Evolutionary conservation across 352 stramenopile genomes (phyloP).

Genomic region (Pythium vanterpoolii): DNA sequence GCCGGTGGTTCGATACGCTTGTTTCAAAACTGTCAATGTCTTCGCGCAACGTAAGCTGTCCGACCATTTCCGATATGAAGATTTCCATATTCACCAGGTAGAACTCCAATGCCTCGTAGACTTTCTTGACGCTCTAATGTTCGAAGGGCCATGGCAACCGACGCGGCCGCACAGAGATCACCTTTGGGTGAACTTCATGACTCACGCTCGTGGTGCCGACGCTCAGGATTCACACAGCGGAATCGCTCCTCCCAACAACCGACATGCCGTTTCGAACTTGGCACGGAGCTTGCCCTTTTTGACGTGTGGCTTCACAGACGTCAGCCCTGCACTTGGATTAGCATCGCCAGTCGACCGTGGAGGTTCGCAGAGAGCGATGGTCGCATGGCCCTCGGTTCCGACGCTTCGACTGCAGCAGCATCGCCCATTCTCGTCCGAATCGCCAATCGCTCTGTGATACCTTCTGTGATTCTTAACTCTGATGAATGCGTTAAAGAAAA

Average conservation of each 20-base stretch:
- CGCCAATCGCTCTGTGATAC: too few relatives aligned
- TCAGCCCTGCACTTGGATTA: too few relatives aligned
- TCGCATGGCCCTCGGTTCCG: too few relatives aligned
- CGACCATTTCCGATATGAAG: constrained; percentile 45
- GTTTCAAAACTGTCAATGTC: constrained; percentile 37
- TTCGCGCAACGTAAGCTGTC: constrained; percentile 45
- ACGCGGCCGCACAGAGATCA: constrained; percentile 10
- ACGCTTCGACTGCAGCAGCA: too few relatives aligned
- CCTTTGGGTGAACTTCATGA: not conserved
- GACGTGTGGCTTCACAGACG: too few relatives aligned
- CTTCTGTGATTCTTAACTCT: too few relatives aligned
- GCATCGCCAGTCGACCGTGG: too few relatives aligned
- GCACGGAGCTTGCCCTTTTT: too few relatives aligned
- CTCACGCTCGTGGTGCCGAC: not conserved
- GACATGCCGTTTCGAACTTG: constrained; percentile 5
- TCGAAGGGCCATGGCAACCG: constrained; percentile 41
- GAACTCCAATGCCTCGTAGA: constrained; percentile 42
- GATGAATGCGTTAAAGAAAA: too few relatives aligned
- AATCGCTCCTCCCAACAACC: constrained; percentile 8
- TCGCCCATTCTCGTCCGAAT: too few relatives aligned
- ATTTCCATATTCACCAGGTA: constrained; percentile 58
- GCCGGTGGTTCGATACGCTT: constrained; percentile 34
- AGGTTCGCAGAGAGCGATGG: too few relatives aligned
- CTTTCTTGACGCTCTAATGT: constrained; percentile 39
- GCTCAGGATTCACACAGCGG: not conserved